phyloP scores from a whole-genome alignment of 495 filamentous ascomycete species.

The Podospora pseudopauciseta region DNA sequence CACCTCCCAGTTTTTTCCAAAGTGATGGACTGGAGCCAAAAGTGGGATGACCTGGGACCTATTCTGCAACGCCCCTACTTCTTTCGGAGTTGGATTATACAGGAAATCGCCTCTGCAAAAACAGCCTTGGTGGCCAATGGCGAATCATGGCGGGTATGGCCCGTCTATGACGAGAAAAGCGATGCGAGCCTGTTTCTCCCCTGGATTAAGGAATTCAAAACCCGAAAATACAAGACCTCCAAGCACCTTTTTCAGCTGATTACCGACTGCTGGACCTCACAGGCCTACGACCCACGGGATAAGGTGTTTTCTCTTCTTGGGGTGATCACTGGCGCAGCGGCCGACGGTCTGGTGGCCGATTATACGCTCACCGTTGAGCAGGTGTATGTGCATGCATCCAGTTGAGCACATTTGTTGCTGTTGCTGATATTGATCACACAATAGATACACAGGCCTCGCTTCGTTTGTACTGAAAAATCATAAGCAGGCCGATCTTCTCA shows the following conservation, averaged over 20 bases:
- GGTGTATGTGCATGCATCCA: conserved; percentile 8
- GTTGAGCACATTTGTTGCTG: background rate
- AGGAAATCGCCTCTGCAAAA: conserved; percentile 25
- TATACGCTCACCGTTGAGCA: conserved; percentile 23
- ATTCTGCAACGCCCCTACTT: conserved; percentile 22
- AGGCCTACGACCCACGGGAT: conserved; percentile 28
- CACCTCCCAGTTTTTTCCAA: background rate
- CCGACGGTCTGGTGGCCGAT: conserved; percentile 22
- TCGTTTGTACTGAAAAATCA: conserved; percentile 16
- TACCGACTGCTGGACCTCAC: conserved; percentile 22
- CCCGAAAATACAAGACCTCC: conserved; percentile 18
- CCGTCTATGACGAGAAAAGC: conserved; percentile 9
- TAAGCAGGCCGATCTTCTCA: conserved; percentile 12
- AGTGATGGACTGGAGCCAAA: conserved; percentile 9
- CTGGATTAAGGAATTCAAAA: conserved; percentile 19
- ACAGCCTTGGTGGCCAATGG: conserved; percentile 22
- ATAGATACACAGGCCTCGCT: conserved; percentile 22
- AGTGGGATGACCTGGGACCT: conserved; percentile 18
- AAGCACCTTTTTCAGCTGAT: conserved; percentile 21
- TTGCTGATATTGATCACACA: background rate
- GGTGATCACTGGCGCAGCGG: conserved; percentile 19
- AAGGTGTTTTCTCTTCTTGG: conserved; percentile 32
- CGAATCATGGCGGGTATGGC: conserved; percentile 19
- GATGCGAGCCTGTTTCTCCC: conserved; percentile 15
- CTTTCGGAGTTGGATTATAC: conserved; percentile 28